Base-by-base conservation (phyloP, 352 stramenopile genomes). In the Globisporangium abappressorium region DNA sequence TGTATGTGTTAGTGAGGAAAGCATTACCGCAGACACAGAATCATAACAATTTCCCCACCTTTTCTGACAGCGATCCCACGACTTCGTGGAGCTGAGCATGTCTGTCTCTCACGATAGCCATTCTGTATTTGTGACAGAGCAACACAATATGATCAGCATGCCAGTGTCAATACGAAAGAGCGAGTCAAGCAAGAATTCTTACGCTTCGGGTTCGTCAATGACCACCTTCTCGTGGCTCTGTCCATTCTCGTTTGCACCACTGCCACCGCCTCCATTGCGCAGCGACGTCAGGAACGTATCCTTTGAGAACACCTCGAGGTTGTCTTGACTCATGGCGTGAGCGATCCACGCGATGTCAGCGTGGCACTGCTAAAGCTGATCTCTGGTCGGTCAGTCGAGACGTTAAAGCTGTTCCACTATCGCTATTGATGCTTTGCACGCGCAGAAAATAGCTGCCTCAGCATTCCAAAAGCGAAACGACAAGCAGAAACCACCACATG, bases 1-100 rank as follows among this genome's bases (percentile, higher is more conserved):
- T 0, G n/a, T 57, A 26, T 57, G 2, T 1, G 30, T 22, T 24
- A 65, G 33, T n/a, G 4, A 1, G 3, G 8, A 34, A 2, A 38
- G 22, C 11, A 20, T 61, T 20, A 8, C 6, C 9, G n/a, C 22
- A 14, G 47, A 28, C 30, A 15, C 3, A 12, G 20, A 22, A 20
- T 41, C 26, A 43, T 64, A 15, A 15, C 20, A 56, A 62, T 28
- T 36, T 22, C 2, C 41, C 0, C n/a, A 84, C 79, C 73, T 97
- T 97, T 18, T 95, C 85, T 1, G 87, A 96, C 6, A 96, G 72
- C 2, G 85, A 94, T 8, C 78, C 85, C 12, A 96, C 89, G 1
- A 96, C 89, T 34, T 85, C 75, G 62, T 91, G 82, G 5, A 97
- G 80, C 62, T 95, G 87, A 0, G 81, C 84, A 65, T 96, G 87